Percentiles rank a stretch among this genome's conserved stretches.
phyloP scores from a whole-genome alignment of 2,329 filamentous ascomycete genomes.

The Xylariaceae sp. region DNA sequence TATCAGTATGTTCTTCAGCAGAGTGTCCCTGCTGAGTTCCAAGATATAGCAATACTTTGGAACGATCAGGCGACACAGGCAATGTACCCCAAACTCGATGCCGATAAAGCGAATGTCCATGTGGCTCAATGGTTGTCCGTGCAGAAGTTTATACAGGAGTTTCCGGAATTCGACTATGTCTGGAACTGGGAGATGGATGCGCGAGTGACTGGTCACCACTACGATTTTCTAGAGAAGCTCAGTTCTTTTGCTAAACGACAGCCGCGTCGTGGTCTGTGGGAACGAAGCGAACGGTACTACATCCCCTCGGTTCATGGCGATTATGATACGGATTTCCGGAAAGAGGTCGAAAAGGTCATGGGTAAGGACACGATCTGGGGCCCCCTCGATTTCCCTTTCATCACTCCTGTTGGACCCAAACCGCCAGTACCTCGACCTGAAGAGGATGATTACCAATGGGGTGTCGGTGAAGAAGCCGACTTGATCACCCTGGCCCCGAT shows the following conservation, averaged over 20 bases:
- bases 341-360: constrained; percentile 52
- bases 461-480: constrained; percentile 70
- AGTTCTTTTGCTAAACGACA: constrained; percentile 59
- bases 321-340: constrained; percentile 62
- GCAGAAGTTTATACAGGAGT: constrained; percentile 69
- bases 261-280: constrained; percentile 68
- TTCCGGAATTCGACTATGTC: constrained; percentile 73
- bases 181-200: constrained; percentile 90
- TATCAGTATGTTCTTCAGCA: constrained; percentile 57
- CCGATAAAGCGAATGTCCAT: constrained; percentile 48
- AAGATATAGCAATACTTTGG: constrained; percentile 67
- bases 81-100: constrained; percentile 70
- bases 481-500: constrained; percentile 72
- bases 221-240: constrained; percentile 68
- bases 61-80: constrained; percentile 67
- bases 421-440: constrained; percentile 54
- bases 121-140: constrained; percentile 65
- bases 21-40: constrained; percentile 64
- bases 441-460: constrained; percentile 68
- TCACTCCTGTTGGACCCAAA: constrained; percentile 57
- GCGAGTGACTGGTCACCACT: constrained; percentile 73
- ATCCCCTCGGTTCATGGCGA: constrained; percentile 63
- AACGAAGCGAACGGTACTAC: constrained; percentile 67
- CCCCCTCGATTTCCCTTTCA: constrained; percentile 51
- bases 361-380: constrained; percentile 61